Percentiles rank a stretch among this genome's conserved stretches.
phyloP scores from a whole-genome alignment of 164 flowering plant species.

The Umbellularia californica region DNA sequence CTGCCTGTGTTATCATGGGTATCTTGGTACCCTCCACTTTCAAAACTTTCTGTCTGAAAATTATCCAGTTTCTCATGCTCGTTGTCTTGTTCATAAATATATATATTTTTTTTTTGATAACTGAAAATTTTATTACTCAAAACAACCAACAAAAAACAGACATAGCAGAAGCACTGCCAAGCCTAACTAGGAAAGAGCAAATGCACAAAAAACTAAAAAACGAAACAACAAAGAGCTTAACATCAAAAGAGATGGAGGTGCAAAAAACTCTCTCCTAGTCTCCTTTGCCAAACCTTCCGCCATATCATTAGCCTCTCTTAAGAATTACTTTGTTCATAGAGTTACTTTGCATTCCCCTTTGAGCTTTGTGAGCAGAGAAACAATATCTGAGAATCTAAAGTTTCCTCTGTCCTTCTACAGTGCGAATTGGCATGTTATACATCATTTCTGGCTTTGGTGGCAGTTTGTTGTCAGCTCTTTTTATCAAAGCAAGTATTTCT shows the following conservation, averaged over 20 bases:
- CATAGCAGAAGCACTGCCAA: no score
- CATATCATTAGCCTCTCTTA: background rate
- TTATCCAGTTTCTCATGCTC: background rate
- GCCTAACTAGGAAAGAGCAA: no score
- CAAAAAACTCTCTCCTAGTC: background rate
- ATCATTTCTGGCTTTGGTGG: constrained; percentile 79
- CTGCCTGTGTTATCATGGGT: background rate
- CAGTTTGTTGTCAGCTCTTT: constrained; percentile 70
- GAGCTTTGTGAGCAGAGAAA: constrained; percentile 1
- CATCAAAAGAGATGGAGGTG: background rate
- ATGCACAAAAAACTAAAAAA: no score
- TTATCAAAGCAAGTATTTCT: constrained; percentile 61
- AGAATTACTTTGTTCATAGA: background rate
- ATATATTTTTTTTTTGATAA: no score
- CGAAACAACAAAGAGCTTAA: no score
- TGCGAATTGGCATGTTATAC: constrained; percentile 68
- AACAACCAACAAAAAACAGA: no score
- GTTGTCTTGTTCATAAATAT: background rate
- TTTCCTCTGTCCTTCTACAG: constrained; percentile 28
- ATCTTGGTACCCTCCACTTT: background rate
- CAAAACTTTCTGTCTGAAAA: background rate
- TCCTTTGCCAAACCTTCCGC: background rate
- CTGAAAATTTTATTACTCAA: no score
- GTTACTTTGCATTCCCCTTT: background rate
- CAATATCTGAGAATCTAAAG: background rate